Base-by-base conservation (phyloP, 176 grass and related monocot species). In the Ananas comosus region DNA sequence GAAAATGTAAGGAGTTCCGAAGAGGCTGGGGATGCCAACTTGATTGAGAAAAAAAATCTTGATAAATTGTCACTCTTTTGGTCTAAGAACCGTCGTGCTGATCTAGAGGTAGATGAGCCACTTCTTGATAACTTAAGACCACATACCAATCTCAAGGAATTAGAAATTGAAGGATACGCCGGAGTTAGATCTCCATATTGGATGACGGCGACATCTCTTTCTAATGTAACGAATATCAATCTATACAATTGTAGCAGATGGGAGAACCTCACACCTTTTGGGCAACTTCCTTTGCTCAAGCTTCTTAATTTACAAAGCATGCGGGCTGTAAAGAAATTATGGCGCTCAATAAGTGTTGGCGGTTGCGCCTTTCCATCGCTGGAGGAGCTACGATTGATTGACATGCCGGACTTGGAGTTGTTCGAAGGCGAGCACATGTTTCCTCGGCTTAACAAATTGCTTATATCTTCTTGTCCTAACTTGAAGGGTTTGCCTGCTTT, bases 241-340 rank as follows among this genome's bases (percentile, higher is more conserved):
- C 57, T 85, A 49, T 25, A 4, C 10, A 1, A 12, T 1, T 85
- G 82, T 52, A 13, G 54, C 14, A 72, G 59, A 10, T 80, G 65
- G 54, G 57, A 76, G 19, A 2, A 51, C 16, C 77, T 85, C 65
- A 77, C 72, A 67, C 67, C 77, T 12, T 19, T 73, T 68, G 83
- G 83, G 27, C 51, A 58, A 9, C 76, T 85, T 70, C 51, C 11
- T 18, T 85, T 78, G 6, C 77, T 85, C 49, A 80, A 73, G 21
- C 51, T 71, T 75, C 72, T 85, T 19, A 13, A 49, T 21, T 13
- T 85, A 66, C 3, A 4, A 23, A 3, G 14, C 23, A 80, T 80
- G 72, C 10, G 67, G n/a, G 51, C 57, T 9, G 66, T 85, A 51
- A 72, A 72, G 51, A 63, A 22, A 75, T 54, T 81, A 11, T 63